A percentile compares a stretch with the other conserved stretches of the same genome.
phyloP scores from a whole-genome alignment of 2,329 filamentous ascomycete genomes.

The Fusarium lyarnte region DNA sequence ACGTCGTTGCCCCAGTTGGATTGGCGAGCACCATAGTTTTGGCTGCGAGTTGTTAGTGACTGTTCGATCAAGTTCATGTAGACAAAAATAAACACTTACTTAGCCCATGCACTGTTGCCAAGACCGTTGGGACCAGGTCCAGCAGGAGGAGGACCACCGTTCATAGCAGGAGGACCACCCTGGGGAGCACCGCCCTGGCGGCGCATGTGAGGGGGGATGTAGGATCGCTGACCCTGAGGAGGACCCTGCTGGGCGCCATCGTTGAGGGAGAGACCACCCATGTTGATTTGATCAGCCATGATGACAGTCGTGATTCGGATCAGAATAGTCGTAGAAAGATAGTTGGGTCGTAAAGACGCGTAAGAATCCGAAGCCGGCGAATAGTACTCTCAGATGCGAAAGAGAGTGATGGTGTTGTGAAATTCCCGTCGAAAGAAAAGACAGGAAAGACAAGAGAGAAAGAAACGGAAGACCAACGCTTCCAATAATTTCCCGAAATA shows the following conservation, averaged over 20 bases:
- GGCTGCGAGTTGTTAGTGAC: constrained; percentile 36
- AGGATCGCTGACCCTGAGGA: constrained; percentile 64
- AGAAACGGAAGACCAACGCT: constrained; percentile 48
- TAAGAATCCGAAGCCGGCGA: constrained; percentile 30
- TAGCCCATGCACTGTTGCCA: constrained; percentile 72
- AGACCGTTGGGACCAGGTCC: constrained; percentile 56
- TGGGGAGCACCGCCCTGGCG: constrained; percentile 46
- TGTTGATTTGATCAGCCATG: constrained; percentile 88
- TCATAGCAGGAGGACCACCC: constrained; percentile 25
- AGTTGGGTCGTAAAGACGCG: constrained; percentile 35
- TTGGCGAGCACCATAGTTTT: constrained; percentile 49
- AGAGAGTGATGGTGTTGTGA: constrained; percentile 40
- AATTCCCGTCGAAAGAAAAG: constrained; percentile 44
- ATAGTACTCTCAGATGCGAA: constrained; percentile 43
- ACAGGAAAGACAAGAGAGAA: constrained; percentile 46
- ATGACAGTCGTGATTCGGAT: constrained; percentile 51
- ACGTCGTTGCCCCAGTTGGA: constrained; percentile 48
- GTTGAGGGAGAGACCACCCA: constrained; percentile 76
- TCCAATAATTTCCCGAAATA: constrained; percentile 47
- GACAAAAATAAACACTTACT: constrained; percentile 56
- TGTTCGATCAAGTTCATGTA: not conserved
- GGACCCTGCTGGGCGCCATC: constrained; percentile 46
- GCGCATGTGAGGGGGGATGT: constrained; percentile 88
- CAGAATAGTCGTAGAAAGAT: constrained; percentile 32
- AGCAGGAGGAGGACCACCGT: constrained; percentile 29